Conservation (phyloP, 208 protist species). For the Lotmaria passim region DNA sequence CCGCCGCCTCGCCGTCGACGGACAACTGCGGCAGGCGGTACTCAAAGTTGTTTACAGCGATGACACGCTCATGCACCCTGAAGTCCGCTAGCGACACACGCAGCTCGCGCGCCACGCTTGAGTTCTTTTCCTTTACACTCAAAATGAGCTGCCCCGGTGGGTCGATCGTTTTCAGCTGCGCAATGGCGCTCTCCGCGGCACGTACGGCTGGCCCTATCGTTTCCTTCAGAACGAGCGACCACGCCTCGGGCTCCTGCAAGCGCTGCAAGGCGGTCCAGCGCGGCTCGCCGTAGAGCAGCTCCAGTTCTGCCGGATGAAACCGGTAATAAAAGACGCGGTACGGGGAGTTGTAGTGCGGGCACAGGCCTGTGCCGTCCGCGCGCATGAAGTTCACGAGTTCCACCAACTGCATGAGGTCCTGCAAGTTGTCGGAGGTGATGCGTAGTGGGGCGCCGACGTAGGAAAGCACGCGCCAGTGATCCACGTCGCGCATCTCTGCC, state of each 20-base stretch:
- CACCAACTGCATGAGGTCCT: slow-evolving; percentile 24
- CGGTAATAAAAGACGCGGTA: slow-evolving; percentile 27
- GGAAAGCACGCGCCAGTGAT: slow-evolving; percentile 39
- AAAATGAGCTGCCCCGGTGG: slow-evolving; percentile 22
- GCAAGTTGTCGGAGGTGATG: slow-evolving; percentile 1
- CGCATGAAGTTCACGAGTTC: slow-evolving; percentile 31
- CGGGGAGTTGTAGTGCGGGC: slow-evolving; percentile 19
- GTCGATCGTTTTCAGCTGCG: slow-evolving; percentile 17
- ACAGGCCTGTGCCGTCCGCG: slow-evolving; percentile 21
- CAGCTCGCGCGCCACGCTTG: too few species aligned
- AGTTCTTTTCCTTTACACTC: background rate
- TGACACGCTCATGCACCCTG: background rate
- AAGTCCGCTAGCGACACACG: slow-evolving; percentile 29
- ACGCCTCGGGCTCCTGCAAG: slow-evolving; percentile 32
- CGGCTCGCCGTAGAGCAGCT: slow-evolving; percentile 34
- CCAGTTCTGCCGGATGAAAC: slow-evolving; percentile 33
- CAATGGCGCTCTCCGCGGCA: slow-evolving; percentile 29
- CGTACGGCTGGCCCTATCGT: slow-evolving; percentile 21
- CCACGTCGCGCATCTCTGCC: background rate
- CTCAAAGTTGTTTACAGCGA: background rate
- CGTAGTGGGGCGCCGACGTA: slow-evolving; percentile 38
- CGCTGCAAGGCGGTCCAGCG: slow-evolving; percentile 33
- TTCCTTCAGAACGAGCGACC: slow-evolving; percentile 21
- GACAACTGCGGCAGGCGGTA: slow-evolving; percentile 15
- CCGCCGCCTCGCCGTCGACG: slow-evolving; percentile 15